Percentiles rank a stretch among this genome's conserved stretches.
These are phyloP conservation scores for Chenopodium album DNA, from an alignment of 148 eudicot species.

Conservation along the genomic window DNA sequence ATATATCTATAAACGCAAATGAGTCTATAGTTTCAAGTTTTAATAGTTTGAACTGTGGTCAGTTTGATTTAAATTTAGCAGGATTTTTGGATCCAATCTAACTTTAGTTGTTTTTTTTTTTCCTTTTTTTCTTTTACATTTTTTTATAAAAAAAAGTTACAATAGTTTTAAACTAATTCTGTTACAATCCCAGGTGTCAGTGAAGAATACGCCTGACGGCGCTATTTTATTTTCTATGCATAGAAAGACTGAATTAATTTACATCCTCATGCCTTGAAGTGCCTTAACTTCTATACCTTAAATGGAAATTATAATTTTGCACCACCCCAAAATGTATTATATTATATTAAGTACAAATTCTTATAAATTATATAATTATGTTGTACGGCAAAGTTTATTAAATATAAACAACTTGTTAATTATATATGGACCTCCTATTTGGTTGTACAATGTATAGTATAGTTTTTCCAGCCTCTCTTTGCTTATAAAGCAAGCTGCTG, in stretches of 20 bases:
- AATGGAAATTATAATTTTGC: constrained; percentile 11
- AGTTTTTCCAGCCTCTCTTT: constrained; percentile 1
- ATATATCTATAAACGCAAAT: too few species aligned
- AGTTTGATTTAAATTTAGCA: too few species aligned
- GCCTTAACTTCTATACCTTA: constrained; percentile 9
- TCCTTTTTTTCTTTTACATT: too few species aligned
- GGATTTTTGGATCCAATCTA: too few species aligned
- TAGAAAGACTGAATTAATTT: not conserved
- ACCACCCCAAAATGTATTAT: constrained; percentile 9
- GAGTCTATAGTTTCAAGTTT: too few species aligned
- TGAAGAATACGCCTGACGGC: constrained; percentile 52
- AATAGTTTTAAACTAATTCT: not conserved
- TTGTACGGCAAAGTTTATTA: constrained; percentile 16
- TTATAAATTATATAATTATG: not conserved
- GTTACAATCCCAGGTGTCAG: constrained; percentile 47
- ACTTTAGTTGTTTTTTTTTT: too few species aligned
- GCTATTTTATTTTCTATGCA: constrained; percentile 20
- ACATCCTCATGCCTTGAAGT: constrained; percentile 20
- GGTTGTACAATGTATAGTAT: constrained; percentile 6
- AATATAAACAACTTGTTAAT: not conserved
- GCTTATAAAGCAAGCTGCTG: constrained; percentile 35
- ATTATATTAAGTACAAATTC: not conserved
- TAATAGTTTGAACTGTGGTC: not conserved
- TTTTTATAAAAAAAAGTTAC: not conserved
- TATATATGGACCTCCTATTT: not conserved